phyloP scores from a whole-genome alignment of 1,284 basidiomycete species.

The Cerioporus squamosus region DNA sequence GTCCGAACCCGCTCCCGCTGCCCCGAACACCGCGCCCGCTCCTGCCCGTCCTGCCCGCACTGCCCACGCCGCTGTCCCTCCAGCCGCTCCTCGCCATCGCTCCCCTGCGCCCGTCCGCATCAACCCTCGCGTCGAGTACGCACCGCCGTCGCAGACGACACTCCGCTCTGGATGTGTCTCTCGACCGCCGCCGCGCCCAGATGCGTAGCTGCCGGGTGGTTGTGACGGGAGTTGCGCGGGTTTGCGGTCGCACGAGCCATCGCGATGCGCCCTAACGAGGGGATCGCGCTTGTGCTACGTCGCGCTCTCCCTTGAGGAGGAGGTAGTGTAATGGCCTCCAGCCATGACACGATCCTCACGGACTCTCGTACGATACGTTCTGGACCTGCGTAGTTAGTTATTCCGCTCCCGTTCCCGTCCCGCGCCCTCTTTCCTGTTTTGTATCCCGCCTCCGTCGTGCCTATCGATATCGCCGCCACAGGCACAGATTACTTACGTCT shows the following conservation, averaged over 20 bases:
- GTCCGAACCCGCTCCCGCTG: neutral
- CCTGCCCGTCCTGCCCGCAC: neutral
- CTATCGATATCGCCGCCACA: too few relatives aligned
- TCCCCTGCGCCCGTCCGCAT: neutral
- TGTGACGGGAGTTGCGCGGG: neutral
- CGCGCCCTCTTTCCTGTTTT: too few relatives aligned
- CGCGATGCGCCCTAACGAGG: neutral
- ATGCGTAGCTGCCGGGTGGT: slow-evolving; percentile 8
- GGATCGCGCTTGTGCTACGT: neutral
- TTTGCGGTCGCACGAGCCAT: neutral
- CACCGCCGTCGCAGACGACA: slow-evolving; percentile 12
- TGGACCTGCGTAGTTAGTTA: too few relatives aligned
- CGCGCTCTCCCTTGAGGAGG: slow-evolving; percentile 12
- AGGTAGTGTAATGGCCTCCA: slow-evolving; percentile 6
- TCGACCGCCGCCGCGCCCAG: slow-evolving; percentile 1
- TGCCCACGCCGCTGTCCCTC: neutral
- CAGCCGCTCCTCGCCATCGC: slow-evolving; percentile 3
- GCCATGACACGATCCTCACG: neutral
- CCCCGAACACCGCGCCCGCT: neutral
- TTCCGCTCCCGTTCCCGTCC: too few relatives aligned
- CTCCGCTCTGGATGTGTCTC: slow-evolving; percentile 16
- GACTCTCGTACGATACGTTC: neutral
- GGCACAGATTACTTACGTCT: too few relatives aligned
- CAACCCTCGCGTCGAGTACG: slow-evolving; percentile 8
- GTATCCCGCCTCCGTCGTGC: too few relatives aligned